Conservation (phyloP, 1,284 basidiomycete species). For the Puccinia horiana region DNA sequence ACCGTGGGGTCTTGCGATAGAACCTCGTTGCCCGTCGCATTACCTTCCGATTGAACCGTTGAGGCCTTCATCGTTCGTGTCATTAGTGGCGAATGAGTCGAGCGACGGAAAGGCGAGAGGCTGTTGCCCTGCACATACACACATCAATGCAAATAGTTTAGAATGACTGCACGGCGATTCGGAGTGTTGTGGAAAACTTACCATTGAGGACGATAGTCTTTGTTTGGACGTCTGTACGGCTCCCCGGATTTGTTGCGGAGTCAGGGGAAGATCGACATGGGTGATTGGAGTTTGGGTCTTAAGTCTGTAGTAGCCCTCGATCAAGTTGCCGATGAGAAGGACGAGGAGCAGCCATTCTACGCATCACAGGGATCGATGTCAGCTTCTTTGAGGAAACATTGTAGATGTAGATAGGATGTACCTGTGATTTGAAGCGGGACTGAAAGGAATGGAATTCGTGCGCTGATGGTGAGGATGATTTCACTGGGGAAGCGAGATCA, state of each 20-base stretch:
- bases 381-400: not conserved
- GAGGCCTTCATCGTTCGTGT: not conserved
- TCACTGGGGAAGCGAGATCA: not conserved
- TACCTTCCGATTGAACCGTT: not conserved
- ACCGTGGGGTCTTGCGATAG: slow-evolving; percentile 17
- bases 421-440: slow-evolving; percentile 7
- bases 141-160: not conserved
- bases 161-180: not conserved
- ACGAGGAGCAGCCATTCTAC: slow-evolving; percentile 27
- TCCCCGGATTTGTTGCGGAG: slow-evolving; percentile 27
- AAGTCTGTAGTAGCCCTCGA: slow-evolving; percentile 20
- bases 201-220: not conserved
- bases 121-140: not conserved
- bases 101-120: not conserved
- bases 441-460: not conserved
- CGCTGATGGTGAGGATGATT: not conserved
- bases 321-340: not conserved
- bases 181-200: not conserved
- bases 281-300: slow-evolving; percentile 27
- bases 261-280: slow-evolving; percentile 38
- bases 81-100: not conserved
- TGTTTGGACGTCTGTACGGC: not conserved
- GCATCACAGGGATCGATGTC: not conserved
- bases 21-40: not conserved
- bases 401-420: not conserved